phyloP scores from a whole-genome alignment of 164 flowering plant genomes.

The Piper betle region DNA sequence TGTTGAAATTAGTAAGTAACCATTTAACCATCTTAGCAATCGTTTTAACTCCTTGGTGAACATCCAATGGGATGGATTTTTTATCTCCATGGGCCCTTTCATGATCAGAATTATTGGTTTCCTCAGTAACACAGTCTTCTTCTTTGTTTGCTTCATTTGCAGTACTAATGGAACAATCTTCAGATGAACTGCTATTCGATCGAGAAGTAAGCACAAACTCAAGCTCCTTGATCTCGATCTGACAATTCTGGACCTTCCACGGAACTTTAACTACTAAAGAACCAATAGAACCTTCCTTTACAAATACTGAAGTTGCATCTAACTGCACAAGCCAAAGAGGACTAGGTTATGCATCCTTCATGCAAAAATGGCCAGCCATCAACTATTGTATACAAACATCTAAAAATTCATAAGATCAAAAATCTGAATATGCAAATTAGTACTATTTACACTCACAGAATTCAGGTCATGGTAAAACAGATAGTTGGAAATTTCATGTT shows the following conservation, averaged over 20 bases:
- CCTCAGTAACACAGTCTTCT: conserved; percentile 8
- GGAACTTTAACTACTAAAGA: conserved; percentile 57
- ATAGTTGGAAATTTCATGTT: neutral
- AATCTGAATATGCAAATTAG: neutral
- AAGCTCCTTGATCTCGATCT: conserved; percentile 75
- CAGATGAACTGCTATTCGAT: conserved; percentile 6
- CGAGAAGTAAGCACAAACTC: conserved; percentile 64
- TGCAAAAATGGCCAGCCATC: neutral
- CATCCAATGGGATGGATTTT: conserved; percentile 29
- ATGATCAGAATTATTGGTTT: conserved; percentile 15
- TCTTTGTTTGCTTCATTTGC: conserved; percentile 16
- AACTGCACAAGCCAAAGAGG: conserved; percentile 25
- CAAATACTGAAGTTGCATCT: conserved; percentile 34
- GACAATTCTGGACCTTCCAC: conserved; percentile 61
- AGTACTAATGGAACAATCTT: conserved; percentile 12
- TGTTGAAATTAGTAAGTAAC: conserved; percentile 76
- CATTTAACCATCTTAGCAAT: conserved; percentile 83
- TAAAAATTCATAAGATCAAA: neutral
- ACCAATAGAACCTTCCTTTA: conserved; percentile 88
- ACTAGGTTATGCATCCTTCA: neutral
- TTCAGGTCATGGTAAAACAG: neutral
- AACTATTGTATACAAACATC: neutral
- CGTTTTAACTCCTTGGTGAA: conserved; percentile 90
- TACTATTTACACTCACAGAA: neutral
- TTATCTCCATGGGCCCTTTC: conserved; percentile 17